A percentile compares a stretch with the other conserved stretches of the same genome.
phyloP scores from a whole-genome alignment of 768 basidiomycete genomes.

The Boletus fagicola region DNA sequence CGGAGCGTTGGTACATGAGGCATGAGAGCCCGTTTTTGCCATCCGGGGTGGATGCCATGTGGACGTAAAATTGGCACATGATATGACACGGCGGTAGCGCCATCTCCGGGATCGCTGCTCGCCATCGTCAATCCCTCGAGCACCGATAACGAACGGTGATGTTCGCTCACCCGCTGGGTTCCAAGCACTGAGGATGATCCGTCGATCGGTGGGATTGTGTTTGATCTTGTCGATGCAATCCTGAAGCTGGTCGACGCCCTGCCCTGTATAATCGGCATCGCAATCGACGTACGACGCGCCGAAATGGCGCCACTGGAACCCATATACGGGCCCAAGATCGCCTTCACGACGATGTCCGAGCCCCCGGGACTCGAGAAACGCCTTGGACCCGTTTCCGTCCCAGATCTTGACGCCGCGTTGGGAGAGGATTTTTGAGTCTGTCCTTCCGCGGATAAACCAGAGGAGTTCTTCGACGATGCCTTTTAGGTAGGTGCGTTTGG shows the following conservation, averaged over 20 bases:
- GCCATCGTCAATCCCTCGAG: neutral
- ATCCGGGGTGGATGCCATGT: slow-evolving; percentile 59
- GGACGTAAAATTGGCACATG: slow-evolving; percentile 99
- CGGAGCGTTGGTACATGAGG: slow-evolving; percentile 96
- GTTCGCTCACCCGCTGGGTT: slow-evolving; percentile 86
- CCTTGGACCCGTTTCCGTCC: slow-evolving; percentile 93
- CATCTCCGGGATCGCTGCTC: slow-evolving; percentile 87
- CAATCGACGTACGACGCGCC: slow-evolving; percentile 79
- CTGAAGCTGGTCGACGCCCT: slow-evolving; percentile 89
- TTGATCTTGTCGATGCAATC: slow-evolving; percentile 92
- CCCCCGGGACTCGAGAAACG: slow-evolving; percentile 82
- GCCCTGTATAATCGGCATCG: slow-evolving; percentile 70
- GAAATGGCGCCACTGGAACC: slow-evolving; percentile 96
- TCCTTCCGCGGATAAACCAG: slow-evolving; percentile 88
- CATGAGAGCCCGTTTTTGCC: slow-evolving; percentile 79
- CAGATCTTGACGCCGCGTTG: slow-evolving; percentile 91
- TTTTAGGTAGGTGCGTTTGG: slow-evolving; percentile 89
- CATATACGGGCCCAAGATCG: slow-evolving; percentile 95
- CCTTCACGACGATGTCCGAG: slow-evolving; percentile 83
- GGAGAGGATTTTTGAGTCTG: slow-evolving; percentile 74
- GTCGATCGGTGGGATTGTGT: slow-evolving; percentile 87
- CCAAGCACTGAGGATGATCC: slow-evolving; percentile 96
- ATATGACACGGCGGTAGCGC: slow-evolving; percentile 98
- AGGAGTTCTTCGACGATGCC: slow-evolving; percentile 92
- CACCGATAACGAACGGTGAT: no score